Percentiles rank a stretch among this genome's conserved stretches.
phyloP scores from a whole-genome alignment of 441 rosid species.

The Viola pubescens region DNA sequence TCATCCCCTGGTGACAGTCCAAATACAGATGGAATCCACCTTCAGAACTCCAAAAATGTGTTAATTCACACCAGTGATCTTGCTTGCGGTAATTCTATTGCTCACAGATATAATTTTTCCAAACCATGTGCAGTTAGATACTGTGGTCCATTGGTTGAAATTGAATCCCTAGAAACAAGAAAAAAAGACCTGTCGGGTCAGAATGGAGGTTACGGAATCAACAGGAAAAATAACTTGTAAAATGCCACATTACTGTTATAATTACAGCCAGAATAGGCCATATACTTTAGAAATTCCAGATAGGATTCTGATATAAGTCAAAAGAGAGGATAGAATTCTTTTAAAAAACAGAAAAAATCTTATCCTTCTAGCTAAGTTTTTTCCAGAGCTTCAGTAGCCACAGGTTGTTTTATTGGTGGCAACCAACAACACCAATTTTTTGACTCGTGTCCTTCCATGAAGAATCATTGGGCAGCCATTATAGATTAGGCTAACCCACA shows the following conservation, averaged over 20 bases:
- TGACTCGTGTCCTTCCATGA: slow-evolving; percentile 17
- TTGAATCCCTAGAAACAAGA: slow-evolving; percentile 1
- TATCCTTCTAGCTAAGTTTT: slow-evolving; percentile 24
- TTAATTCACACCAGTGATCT: slow-evolving; percentile 61
- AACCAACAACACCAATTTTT: slow-evolving; percentile 5
- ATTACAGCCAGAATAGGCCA: slow-evolving; percentile 7
- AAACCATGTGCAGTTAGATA: slow-evolving; percentile 3
- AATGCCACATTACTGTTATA: neutral
- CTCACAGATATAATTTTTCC: slow-evolving; percentile 9
- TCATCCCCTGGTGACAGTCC: slow-evolving; percentile 97
- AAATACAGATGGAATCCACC: slow-evolving; percentile 93
- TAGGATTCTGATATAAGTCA: slow-evolving; percentile 15
- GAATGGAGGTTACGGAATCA: slow-evolving; percentile 7
- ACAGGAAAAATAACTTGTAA: slow-evolving; percentile 2
- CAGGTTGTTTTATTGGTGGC: slow-evolving; percentile 22
- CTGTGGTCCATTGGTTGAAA: slow-evolving; percentile 15
- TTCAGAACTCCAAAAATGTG: slow-evolving; percentile 86
- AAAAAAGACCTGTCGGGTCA: slow-evolving; percentile 16
- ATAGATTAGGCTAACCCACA: slow-evolving; percentile 21
- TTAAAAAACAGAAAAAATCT: slow-evolving; percentile 12
- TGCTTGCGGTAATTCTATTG: slow-evolving; percentile 62
- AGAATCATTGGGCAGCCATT: slow-evolving; percentile 14
- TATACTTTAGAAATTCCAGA: slow-evolving; percentile 13
- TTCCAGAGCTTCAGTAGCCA: slow-evolving; percentile 15
- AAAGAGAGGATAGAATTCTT: too few species aligned